Percentiles rank a stretch among this genome's conserved stretches.
Evolutionary conservation across 1,139 yeast genomes (phyloP).

Genomic region (Pichia sp.): DNA sequence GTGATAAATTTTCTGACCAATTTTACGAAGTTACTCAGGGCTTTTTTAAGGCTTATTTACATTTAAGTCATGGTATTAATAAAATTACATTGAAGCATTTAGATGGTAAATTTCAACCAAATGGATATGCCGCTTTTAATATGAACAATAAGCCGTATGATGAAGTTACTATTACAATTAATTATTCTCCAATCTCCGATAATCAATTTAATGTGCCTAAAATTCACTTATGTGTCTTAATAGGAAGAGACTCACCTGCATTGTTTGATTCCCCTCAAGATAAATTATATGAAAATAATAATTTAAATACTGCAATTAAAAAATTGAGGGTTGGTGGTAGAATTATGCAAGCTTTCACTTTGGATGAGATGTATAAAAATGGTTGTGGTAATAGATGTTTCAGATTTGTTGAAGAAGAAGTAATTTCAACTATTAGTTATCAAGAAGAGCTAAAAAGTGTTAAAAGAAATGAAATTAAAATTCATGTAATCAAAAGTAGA

Average conservation of each 20-base stretch:
- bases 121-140: conserved; percentile 29
- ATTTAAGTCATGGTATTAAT: conserved; percentile 51
- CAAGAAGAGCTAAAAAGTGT: conserved; percentile 33
- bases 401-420: conserved; percentile 66
- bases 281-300: conserved; percentile 56
- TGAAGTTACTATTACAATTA: conserved; percentile 29
- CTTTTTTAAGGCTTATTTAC: conserved; percentile 72
- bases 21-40: conserved; percentile 64
- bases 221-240: conserved; percentile 67
- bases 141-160: conserved; percentile 32
- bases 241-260: conserved; percentile 74
- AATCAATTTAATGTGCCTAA: conserved; percentile 49
- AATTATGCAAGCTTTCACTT: conserved; percentile 88
- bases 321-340: conserved; percentile 82
- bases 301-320: conserved; percentile 65
- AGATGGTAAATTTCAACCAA: conserved; percentile 21
- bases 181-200: conserved; percentile 53
- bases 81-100: conserved; percentile 30
- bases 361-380: conserved; percentile 77
- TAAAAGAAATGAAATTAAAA: conserved; percentile 58
- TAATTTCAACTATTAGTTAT: conserved; percentile 43
- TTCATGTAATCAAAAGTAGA: conserved; percentile 67
- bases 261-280: conserved; percentile 66
- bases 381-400: conserved; percentile 81
- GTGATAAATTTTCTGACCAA: conserved; percentile 59